phyloP scores from a whole-genome alignment of 2,329 filamentous ascomycete genomes.

The Claviceps cyperi region DNA sequence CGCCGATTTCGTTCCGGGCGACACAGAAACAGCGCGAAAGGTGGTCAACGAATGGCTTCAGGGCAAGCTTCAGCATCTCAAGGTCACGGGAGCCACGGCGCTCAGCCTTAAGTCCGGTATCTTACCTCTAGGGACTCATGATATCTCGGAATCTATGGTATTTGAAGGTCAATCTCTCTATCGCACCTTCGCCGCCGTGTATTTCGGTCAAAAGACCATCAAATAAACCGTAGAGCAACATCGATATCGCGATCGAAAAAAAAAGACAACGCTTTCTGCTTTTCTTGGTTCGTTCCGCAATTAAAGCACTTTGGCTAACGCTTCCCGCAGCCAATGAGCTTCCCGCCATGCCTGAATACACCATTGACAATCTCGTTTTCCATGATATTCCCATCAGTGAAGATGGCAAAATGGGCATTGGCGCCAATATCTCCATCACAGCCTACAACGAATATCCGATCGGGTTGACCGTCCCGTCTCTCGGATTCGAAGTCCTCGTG shows the following conservation, averaged over 20 bases:
- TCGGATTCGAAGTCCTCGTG: constrained; percentile 75
- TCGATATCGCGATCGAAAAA: not conserved
- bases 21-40: constrained; percentile 59
- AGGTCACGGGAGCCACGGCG: constrained; percentile 57
- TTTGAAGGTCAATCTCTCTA: constrained; percentile 75
- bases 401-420: constrained; percentile 49
- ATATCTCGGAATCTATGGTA: constrained; percentile 56
- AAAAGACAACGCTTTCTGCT: not conserved
- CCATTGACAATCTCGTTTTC: constrained; percentile 68
- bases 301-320: constrained; percentile 15
- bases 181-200: constrained; percentile 44
- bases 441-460: constrained; percentile 68
- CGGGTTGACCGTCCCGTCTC: constrained; percentile 58
- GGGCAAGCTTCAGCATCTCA: constrained; percentile 57
- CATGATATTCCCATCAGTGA: constrained; percentile 47
- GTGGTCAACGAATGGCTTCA: constrained; percentile 83
- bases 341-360: constrained; percentile 65
- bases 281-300: not conserved
- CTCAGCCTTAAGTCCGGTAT: constrained; percentile 67
- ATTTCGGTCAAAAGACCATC: constrained; percentile 43
- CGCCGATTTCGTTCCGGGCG: constrained; percentile 60
- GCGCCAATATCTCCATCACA: constrained; percentile 60
- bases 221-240: constrained; percentile 12
- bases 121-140: constrained; percentile 63
- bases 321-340: constrained; percentile 46